Evolutionary conservation across 164 flowering plant genomes (phyloP), one percentile per base, ranked within the genome.

Genomic region (Magnolia kwangsiensis): DNA sequence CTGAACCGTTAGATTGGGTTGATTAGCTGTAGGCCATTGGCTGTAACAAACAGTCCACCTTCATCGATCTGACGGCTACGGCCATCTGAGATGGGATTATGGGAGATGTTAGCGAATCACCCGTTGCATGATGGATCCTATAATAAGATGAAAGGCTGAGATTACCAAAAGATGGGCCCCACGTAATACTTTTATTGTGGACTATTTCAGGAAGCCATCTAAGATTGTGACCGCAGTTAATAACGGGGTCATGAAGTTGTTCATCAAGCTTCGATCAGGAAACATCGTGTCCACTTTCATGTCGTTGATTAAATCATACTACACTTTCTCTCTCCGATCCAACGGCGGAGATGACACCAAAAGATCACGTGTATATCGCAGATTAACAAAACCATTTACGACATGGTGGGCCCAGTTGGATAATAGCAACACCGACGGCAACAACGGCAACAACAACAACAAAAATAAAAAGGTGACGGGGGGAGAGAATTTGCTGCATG

Each of bases 261-360:
- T 84, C 19, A 75, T 84, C 74, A 84, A 84, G 73, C 75, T 82
- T 3, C 74, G 79, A 27, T 64, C 83, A 0, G 69, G 79, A 8
- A 82, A 80, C 24, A 19, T 82, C 21, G 49, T 71, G 37, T 64
- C 83, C 3, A 29, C 75, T 18, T 1, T 84, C 13, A 29, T 78
- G 73, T 76, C 78, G 19, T 6, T 76, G 6, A 37, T 74, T 8
- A 78, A 73, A 49, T 31, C 76, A 10, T 21, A 63, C 55, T 55
- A 63, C 72, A 31, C 24, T 23, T 45, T 19, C 63, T 51, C 64
- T 7, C 67, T n/a, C 7, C 78, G 64, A 31, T 37, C 58, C 50
- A 37, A 37, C 16, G 13, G 20, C 27, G 50, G 13, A 10, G 63
- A 66, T 18, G 45, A 59, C 24, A 69, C 70, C 4, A 18, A 10